Percentiles rank a stretch among this genome's conserved stretches.
Evolutionary conservation across 805 yeast genomes (phyloP).

Genomic region (Ogataea glucozyma): DNA sequence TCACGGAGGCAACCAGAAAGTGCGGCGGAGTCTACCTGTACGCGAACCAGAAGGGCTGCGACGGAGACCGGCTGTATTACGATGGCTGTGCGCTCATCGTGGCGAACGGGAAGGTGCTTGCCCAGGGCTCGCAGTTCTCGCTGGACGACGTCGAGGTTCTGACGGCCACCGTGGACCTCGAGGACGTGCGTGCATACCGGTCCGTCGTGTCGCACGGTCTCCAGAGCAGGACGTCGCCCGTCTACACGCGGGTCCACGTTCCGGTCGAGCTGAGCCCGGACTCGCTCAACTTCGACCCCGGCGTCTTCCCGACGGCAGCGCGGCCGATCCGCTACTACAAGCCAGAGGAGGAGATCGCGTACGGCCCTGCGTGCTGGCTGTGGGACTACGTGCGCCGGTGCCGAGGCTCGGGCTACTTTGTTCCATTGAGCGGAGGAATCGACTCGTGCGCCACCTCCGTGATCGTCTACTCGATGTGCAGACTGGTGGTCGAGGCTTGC

Average conservation of each 20-base stretch:
- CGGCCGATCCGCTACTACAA: constrained; percentile 59
- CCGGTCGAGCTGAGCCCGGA: constrained; percentile 68
- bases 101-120: constrained; percentile 87
- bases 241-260: constrained; percentile 58
- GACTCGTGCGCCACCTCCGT: constrained; percentile 98
- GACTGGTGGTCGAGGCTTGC: constrained; percentile 74
- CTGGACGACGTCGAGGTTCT: constrained; percentile 91
- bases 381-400: constrained; percentile 98
- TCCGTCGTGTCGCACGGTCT: constrained; percentile 70
- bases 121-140: constrained; percentile 91
- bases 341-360: constrained; percentile 95
- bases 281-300: constrained; percentile 58
- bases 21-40: constrained; percentile 96
- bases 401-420: constrained; percentile 84
- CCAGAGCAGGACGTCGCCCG: constrained; percentile 53
- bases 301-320: constrained; percentile 56
- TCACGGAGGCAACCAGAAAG: constrained; percentile 88
- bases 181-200: constrained; percentile 84
- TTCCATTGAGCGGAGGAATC: constrained; percentile 96
- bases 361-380: constrained; percentile 99
- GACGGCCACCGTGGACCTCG: constrained; percentile 91
- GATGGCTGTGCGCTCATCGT: constrained; percentile 97
- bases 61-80: constrained; percentile 94
- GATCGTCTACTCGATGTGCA: constrained; percentile 92
- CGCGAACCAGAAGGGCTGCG: constrained; percentile 96